These are phyloP conservation scores for Pichia sp. DNA, from an alignment of 1,139 yeast species.

Conservation along the genomic window DNA sequence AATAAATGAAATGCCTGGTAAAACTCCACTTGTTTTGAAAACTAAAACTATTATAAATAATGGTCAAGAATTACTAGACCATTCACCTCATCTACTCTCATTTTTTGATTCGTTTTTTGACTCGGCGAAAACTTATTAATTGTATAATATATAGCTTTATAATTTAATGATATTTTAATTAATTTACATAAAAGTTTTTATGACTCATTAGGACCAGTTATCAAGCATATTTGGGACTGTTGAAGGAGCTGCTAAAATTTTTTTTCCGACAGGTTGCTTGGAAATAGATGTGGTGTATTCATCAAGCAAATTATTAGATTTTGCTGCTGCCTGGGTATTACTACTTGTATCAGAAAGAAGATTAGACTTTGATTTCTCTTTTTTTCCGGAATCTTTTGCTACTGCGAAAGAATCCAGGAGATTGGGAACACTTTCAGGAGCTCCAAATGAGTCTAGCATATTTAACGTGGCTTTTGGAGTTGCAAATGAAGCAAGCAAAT, in stretches of 20 bases:
- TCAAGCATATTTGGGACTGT: constrained; percentile 10
- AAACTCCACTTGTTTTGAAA: constrained; percentile 15
- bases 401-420: too few relatives aligned
- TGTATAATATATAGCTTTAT: neutral
- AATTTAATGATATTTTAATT: too few relatives aligned
- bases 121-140: constrained; percentile 11
- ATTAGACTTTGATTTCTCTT: too few relatives aligned
- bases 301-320: neutral
- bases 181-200: neutral
- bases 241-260: neutral
- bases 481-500: constrained; percentile 1
- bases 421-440: neutral
- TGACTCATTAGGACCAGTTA: constrained; percentile 7
- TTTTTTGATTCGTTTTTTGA: constrained; percentile 22
- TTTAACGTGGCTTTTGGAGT: neutral
- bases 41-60: constrained; percentile 14
- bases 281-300: neutral
- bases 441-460: constrained; percentile 4
- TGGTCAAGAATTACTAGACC: constrained; percentile 17
- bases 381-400: too few relatives aligned
- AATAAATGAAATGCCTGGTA: constrained; percentile 7
- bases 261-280: neutral
- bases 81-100: constrained; percentile 16
- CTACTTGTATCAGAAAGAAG: too few relatives aligned
- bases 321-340: neutral